Percentiles rank a stretch among this genome's conserved stretches.
phyloP scores from a whole-genome alignment of 129 eudicot genomes.

The Erigeron canadensis region DNA sequence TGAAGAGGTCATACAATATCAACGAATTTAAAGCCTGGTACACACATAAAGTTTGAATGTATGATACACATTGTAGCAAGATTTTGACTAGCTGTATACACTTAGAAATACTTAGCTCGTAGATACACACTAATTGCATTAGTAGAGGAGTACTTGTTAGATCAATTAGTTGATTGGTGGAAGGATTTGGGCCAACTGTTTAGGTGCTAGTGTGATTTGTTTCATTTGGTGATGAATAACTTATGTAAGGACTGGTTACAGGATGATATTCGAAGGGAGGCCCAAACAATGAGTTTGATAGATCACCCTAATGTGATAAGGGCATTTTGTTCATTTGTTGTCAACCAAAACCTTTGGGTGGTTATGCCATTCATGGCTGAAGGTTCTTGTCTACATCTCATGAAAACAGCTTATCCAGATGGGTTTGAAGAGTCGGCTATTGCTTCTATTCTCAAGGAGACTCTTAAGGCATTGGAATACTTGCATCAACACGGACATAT shows the following conservation, averaged over 20 bases:
- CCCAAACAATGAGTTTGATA: constrained; percentile 87
- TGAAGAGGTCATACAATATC: too few relatives aligned
- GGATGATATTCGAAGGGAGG: constrained; percentile 99
- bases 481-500: constrained; percentile 94
- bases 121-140: background rate
- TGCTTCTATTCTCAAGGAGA: constrained; percentile 78
- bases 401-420: constrained; percentile 91
- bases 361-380: constrained; percentile 99
- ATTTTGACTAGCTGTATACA: too few relatives aligned
- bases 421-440: constrained; percentile 95
- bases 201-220: background rate
- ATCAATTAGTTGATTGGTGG: background rate
- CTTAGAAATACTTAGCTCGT: background rate
- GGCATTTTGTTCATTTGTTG: constrained; percentile 92
- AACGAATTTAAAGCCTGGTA: too few relatives aligned
- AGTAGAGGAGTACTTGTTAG: background rate
- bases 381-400: constrained; percentile 98
- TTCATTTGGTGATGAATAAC: constrained; percentile 15
- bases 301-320: constrained; percentile 90
- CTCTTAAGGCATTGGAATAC: constrained; percentile 92
- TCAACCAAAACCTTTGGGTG: constrained; percentile 91
- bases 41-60: too few relatives aligned
- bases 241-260: constrained; percentile 38
- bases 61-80: too few relatives aligned
- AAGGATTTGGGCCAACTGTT: background rate